Evolutionary conservation across 208 protist genomes (phyloP).

Genomic region (Acanthamoeba sp.): DNA sequence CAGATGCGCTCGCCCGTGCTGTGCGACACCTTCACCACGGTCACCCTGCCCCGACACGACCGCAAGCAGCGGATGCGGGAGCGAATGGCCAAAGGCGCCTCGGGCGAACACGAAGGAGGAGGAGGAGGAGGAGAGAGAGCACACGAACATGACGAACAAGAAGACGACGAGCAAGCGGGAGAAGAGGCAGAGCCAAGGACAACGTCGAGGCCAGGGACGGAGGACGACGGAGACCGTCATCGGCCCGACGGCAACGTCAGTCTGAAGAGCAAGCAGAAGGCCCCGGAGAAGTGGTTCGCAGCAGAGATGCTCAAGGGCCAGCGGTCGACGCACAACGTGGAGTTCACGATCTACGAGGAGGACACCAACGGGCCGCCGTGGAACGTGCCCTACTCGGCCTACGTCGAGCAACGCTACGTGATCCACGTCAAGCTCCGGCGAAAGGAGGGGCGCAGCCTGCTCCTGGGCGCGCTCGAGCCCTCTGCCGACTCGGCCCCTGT

Average conservation of each 20-base stretch:
- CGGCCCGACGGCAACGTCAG: neutral
- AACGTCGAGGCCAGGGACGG: too few relatives aligned
- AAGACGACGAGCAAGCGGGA: neutral
- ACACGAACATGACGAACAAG: neutral
- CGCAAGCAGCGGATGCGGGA: neutral
- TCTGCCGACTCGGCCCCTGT: neutral
- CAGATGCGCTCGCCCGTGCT: conserved; percentile 10
- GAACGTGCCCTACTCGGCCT: conserved; percentile 7
- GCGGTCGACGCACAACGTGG: neutral
- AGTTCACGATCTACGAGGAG: neutral
- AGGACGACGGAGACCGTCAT: neutral
- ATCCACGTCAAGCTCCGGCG: neutral
- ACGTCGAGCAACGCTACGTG: conserved; percentile 7
- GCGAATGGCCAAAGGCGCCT: neutral
- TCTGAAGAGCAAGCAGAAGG: neutral
- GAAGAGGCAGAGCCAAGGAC: neutral
- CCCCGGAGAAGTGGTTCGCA: neutral
- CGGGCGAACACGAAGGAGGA: neutral
- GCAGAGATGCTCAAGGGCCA: conserved; percentile 27
- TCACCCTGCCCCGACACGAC: neutral
- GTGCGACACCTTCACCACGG: neutral
- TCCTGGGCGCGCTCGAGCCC: conserved; percentile 11
- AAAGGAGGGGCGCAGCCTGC: conserved; percentile 17
- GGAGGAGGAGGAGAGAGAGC: neutral
- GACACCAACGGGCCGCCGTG: conserved; percentile 9